Percentiles rank a stretch among this genome's conserved stretches.
phyloP scores from a whole-genome alignment of 768 basidiomycete species.

The Pisolithus sp. region DNA sequence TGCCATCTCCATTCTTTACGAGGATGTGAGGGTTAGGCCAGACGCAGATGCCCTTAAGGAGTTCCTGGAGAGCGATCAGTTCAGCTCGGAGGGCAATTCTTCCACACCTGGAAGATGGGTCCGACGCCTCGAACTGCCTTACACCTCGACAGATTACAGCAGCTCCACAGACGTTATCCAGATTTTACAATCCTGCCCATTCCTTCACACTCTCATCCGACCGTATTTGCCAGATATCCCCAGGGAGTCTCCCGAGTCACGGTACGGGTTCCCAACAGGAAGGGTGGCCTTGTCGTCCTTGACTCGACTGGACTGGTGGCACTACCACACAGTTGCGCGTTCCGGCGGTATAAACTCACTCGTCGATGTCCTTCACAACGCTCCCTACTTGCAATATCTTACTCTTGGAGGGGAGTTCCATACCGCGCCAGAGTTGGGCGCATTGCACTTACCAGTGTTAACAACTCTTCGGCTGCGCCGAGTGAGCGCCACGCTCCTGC shows the following conservation, averaged over 20 bases:
- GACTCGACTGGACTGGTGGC: constrained; percentile 66
- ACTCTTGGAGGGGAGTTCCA: constrained; percentile 43
- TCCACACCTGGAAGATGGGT: constrained; percentile 34
- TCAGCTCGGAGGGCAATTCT: constrained; percentile 8
- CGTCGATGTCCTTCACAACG: constrained; percentile 39
- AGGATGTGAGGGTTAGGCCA: constrained; percentile 41
- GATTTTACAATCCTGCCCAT: constrained; percentile 43
- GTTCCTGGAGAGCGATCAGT: constrained; percentile 17
- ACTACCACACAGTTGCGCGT: constrained; percentile 47
- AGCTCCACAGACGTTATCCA: constrained; percentile 34
- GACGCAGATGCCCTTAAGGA: constrained; percentile 27
- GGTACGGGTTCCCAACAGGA: constrained; percentile 49
- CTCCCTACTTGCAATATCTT: constrained; percentile 56
- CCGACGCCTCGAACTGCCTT: constrained; percentile 54
- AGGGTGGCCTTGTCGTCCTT: constrained; percentile 43
- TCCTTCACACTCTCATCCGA: constrained; percentile 50
- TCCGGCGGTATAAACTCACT: constrained; percentile 65
- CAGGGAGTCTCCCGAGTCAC: constrained; percentile 20
- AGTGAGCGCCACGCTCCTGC: constrained; percentile 45
- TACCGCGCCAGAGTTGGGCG: constrained; percentile 19
- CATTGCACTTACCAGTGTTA: constrained; percentile 38
- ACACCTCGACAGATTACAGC: constrained; percentile 37
- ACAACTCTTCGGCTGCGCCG: constrained; percentile 48
- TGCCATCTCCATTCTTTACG: constrained; percentile 43
- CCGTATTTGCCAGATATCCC: constrained; percentile 22